Conservation (phyloP, 108 stramenopile genomes). For the Fragilariopsis cylindrus region DNA sequence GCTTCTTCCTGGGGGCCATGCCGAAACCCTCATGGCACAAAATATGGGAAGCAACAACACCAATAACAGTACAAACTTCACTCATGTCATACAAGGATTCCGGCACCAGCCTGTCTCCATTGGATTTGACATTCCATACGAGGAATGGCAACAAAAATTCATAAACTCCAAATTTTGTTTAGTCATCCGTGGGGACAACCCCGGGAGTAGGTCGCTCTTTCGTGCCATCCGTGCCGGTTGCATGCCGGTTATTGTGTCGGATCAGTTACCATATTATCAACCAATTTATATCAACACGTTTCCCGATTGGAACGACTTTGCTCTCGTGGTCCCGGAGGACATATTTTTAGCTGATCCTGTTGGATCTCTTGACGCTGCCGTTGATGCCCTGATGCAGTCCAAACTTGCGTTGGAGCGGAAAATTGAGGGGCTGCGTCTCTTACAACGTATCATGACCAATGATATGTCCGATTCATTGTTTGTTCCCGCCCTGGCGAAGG, state of each 20-base stretch:
- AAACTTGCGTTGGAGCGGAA: constrained; percentile 18
- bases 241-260: constrained; percentile 42
- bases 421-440: constrained; percentile 26
- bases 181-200: too few species aligned
- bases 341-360: constrained; percentile 30
- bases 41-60: too few species aligned
- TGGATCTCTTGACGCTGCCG: constrained; percentile 17
- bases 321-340: constrained; percentile 30
- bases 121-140: too few species aligned
- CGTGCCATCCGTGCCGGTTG: constrained; percentile 40
- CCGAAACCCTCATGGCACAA: too few species aligned
- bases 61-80: too few species aligned
- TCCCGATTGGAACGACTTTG: constrained; percentile 35
- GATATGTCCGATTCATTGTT: constrained; percentile 41
- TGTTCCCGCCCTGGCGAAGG: constrained; percentile 43
- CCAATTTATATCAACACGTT: constrained; percentile 10
- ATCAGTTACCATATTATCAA: constrained; percentile 29
- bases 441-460: constrained; percentile 28
- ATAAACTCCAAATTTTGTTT: too few species aligned
- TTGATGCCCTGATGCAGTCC: background rate
- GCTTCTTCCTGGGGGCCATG: too few species aligned
- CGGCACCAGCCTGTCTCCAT: too few species aligned
- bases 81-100: too few species aligned
- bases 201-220: too few species aligned
- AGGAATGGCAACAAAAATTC: too few species aligned